Base-by-base conservation (phyloP, 192 early-diverging fungal species). In the Dimargaris cristalligena region DNA sequence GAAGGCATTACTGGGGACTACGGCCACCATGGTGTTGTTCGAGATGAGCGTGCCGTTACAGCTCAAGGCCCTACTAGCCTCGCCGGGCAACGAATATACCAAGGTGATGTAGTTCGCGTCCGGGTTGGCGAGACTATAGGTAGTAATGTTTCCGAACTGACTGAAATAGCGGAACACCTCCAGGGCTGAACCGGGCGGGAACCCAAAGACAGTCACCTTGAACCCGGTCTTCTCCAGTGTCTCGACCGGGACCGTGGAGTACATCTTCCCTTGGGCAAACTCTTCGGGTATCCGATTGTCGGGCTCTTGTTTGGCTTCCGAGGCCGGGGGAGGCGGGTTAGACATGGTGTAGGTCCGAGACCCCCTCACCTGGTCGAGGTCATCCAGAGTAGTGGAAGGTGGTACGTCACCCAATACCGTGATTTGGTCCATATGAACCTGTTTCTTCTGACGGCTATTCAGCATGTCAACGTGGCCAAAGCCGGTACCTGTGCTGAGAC, bases 31-130 rank as follows among this genome's bases (percentile, higher is more conserved):
- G 23, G 52, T 44, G 44, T 62, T 62, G n/a, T 59, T 59, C 2
- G 55, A 61, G 34, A 67, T 62, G 9, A 59, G 32, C 25, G 66
- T 46, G 2, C 63, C 67, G 28, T 69, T 65, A 23, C 60, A 56
- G 29, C 31, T 34, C 4, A 71, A 34, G 1, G 62, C 67, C 52
- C 57, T 60, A 30, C 65, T 44, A 13, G 67, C 67, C 41, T 61
- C 59, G 20, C 33, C 55, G 44, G 47, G 41, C 25, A 32, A 44
- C 26, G 49, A 51, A 32, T 71, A 71, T 3, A 65, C 63, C 4
- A 71, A 54, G 9, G 50, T 56, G 26, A 65, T 29, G 60, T 61
- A 69, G 52, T 69, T 69, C 4, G 56, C 68, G n/a, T 49, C 60
- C 1, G 13, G 4, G 9, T 46, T n/a, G 18, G 62, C 49, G 26